A percentile compares a stretch with the other conserved stretches of the same genome.
These are phyloP conservation scores for Drosera spatulata DNA, from an alignment of 179 eudicot species.

Conservation along the genomic window DNA sequence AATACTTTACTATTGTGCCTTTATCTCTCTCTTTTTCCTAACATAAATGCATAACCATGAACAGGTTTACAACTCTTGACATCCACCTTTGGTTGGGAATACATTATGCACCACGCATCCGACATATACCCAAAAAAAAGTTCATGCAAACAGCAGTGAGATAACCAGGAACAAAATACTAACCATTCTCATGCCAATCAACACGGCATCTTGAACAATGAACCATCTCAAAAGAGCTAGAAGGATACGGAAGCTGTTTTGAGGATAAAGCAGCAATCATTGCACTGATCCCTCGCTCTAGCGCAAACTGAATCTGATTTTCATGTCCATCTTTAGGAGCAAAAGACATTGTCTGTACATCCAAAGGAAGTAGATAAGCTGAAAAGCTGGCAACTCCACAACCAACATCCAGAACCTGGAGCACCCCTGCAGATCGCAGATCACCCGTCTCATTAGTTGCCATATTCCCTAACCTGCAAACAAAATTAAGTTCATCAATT, in stretches of 20 bases:
- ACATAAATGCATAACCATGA: no score
- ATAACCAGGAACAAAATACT: slow-evolving; percentile 3
- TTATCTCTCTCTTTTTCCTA: no score
- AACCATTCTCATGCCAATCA: slow-evolving; percentile 95
- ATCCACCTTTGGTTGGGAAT: no score
- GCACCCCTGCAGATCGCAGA: slow-evolving; percentile 72
- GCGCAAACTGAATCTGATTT: slow-evolving; percentile 95
- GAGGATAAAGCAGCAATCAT: slow-evolving; percentile 89
- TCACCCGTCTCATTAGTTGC: slow-evolving; percentile 72
- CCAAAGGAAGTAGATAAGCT: slow-evolving; percentile 70
- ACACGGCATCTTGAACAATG: slow-evolving; percentile 97
- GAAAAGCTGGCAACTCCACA: slow-evolving; percentile 98
- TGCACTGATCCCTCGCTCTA: slow-evolving; percentile 89
- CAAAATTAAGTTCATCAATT: slow-evolving; percentile 15
- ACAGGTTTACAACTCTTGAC: no score
- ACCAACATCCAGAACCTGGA: slow-evolving; percentile 91
- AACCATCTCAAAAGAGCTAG: slow-evolving; percentile 85
- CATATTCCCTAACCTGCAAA: slow-evolving; percentile 91
- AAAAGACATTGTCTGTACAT: slow-evolving; percentile 89
- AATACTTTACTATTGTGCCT: no score
- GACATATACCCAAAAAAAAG: background rate
- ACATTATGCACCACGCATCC: no score
- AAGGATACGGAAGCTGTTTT: slow-evolving; percentile 88
- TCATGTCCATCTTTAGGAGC: slow-evolving; percentile 98
- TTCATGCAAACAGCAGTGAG: background rate